phyloP scores from a whole-genome alignment of 306 rosid genomes.

The Rosa lucieae region DNA sequence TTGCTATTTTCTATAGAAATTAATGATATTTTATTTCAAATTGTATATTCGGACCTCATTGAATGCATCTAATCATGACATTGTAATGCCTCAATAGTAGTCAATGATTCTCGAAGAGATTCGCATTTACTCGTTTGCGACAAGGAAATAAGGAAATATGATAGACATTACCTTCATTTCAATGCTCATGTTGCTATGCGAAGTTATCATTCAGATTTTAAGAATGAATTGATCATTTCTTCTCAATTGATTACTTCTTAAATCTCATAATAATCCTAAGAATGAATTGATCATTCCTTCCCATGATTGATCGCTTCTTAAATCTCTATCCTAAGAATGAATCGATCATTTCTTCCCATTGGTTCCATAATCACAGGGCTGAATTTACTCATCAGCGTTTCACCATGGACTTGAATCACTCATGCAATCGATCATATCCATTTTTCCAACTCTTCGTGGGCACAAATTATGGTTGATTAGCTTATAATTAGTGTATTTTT shows the following conservation, averaged over 20 bases:
- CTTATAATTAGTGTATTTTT: neutral
- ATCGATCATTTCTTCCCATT: neutral
- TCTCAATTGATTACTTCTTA: neutral
- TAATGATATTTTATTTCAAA: no score
- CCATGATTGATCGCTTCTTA: neutral
- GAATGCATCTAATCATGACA: neutral
- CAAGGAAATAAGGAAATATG: neutral
- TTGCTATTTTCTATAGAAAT: no score
- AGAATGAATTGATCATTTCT: neutral
- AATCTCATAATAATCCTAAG: neutral
- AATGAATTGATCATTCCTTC: neutral
- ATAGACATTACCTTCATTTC: neutral
- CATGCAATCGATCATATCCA: neutral
- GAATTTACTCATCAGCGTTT: neutral
- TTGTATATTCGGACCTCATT: no score
- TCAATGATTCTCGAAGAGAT: neutral
- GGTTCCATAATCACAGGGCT: neutral
- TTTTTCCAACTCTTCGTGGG: neutral
- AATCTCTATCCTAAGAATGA: neutral
- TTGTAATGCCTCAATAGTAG: neutral
- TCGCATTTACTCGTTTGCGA: neutral
- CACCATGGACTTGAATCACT: neutral
- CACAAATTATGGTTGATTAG: neutral
- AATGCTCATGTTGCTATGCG: neutral
- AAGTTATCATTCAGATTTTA: neutral